Percentiles rank a stretch among this genome's conserved stretches.
These are phyloP conservation scores for Botrytis deweyae DNA, from an alignment of 2,329 filamentous ascomycete species.

Conservation along the genomic window DNA sequence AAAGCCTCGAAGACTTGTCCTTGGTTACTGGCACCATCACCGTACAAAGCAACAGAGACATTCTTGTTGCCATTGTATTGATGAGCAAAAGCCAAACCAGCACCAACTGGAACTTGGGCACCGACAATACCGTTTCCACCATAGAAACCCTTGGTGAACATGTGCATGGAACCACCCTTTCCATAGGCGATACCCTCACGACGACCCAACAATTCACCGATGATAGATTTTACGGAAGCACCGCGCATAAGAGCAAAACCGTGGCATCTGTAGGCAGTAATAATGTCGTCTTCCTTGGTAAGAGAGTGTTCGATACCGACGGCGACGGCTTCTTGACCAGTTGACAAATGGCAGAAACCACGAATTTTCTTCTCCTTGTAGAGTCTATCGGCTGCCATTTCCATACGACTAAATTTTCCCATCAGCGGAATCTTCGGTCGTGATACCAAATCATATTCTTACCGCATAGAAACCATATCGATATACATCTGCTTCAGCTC, in stretches of 20 bases:
- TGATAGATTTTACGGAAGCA: slow-evolving; percentile 84
- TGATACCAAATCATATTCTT: slow-evolving; percentile 44
- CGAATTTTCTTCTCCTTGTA: slow-evolving; percentile 99
- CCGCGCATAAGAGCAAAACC: slow-evolving; percentile 97
- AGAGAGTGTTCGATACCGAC: slow-evolving; percentile 97
- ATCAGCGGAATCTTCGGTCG: slow-evolving; percentile 22
- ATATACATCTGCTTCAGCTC: slow-evolving; percentile 99
- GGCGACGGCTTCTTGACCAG: slow-evolving; percentile 95
- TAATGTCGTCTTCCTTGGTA: slow-evolving; percentile 86
- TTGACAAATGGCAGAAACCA: slow-evolving; percentile 98
- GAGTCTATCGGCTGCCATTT: slow-evolving; percentile 97
- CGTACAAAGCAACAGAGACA: slow-evolving; percentile 86
- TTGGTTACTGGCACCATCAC: slow-evolving; percentile 98
- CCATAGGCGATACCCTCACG: slow-evolving; percentile 97
- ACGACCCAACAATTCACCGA: slow-evolving; percentile 91
- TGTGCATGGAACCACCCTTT: slow-evolving; percentile 99
- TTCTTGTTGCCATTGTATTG: slow-evolving; percentile 88
- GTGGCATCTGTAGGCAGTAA: slow-evolving; percentile 98
- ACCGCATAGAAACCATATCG: slow-evolving; percentile 95
- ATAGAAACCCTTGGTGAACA: slow-evolving; percentile 98
- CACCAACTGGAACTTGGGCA: slow-evolving; percentile 95
- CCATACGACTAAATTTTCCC: slow-evolving; percentile 74
- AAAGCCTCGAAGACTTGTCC: slow-evolving; percentile 99
- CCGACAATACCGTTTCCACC: slow-evolving; percentile 99
- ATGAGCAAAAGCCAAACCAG: slow-evolving; percentile 94